Base-by-base conservation (phyloP, 768 basidiomycete species). In the Lactifluus piperatus region DNA sequence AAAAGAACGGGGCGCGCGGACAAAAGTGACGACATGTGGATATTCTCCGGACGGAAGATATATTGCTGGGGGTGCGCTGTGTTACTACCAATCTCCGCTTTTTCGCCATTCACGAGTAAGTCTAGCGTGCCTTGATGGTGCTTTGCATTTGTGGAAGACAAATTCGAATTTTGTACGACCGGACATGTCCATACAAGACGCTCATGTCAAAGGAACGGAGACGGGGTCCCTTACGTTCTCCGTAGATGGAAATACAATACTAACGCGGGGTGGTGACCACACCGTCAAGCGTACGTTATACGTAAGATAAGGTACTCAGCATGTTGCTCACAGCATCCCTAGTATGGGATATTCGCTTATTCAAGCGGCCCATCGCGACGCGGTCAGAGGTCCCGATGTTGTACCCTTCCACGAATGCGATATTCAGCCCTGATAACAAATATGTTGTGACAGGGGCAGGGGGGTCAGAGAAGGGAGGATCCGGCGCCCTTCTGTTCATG, bases 341-440 rank as follows among this genome's bases (percentile, higher is more conserved):
- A 98, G 95, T 97, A 46, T 99, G 97, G 97, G 95, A 98, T 71
- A 73, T 92, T 27, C 84, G 91, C 56, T 79, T 86, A 11, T 91
- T 98, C 78, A 93, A 90, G 71, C 92, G 89, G 71, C 94, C 97
- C 2, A 69, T 97, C 30, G 82, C 80, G 3, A 79, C 78, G n/a
- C 82, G 80, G 57, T 69, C 78, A 29, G 81, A 77, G 49, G 72
- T 91, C 27, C 77, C 81, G 47, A 91, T 91, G 16, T 72, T 93
- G 55, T 97, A 99, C 73, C 88, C 92, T 16, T 83, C 88, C 63
- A 95, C 94, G 41, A 98, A 98, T 71, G 86, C 94, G 9, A 81
- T 88, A 62, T 98, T 95, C 73, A 97, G 94, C 64, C 97, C 97
- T 0, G 92, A 97, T 71, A 92, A 94, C 66, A 89, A 85, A 71